phyloP scores from a whole-genome alignment of 2,329 filamentous ascomycete genomes.

The Chrysosporium queenslandicum region DNA sequence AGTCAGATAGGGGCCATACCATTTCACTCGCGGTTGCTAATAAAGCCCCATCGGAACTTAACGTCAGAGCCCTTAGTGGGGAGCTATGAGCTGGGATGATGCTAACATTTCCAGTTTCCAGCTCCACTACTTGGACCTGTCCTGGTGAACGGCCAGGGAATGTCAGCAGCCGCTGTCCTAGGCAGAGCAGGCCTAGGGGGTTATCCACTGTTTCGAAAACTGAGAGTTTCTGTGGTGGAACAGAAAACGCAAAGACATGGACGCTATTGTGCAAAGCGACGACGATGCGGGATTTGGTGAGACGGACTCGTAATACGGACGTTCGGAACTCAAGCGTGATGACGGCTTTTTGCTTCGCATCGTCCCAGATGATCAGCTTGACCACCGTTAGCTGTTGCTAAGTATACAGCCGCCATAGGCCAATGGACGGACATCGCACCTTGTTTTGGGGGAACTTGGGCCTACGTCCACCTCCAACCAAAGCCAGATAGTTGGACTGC shows the following conservation, averaged over 20 bases:
- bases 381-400: neutral
- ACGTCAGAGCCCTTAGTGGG: conserved; percentile 62
- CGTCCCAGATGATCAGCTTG: conserved; percentile 78
- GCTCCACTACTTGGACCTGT: conserved; percentile 78
- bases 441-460: conserved; percentile 85
- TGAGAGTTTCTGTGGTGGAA: conserved; percentile 58
- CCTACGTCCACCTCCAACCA: conserved; percentile 77
- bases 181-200: conserved; percentile 64
- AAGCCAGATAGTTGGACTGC: conserved; percentile 72
- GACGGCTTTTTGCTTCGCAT: conserved; percentile 62
- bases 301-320: conserved; percentile 66
- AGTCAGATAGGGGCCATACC: conserved; percentile 30
- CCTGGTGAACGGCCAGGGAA: conserved; percentile 82
- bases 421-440: conserved; percentile 35
- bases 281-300: conserved; percentile 66
- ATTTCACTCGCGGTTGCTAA: conserved; percentile 85
- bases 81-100: conserved; percentile 87
- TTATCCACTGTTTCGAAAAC: conserved; percentile 84
- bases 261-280: conserved; percentile 74
- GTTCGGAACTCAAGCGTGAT: conserved; percentile 71
- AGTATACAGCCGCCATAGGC: neutral
- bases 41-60: conserved; percentile 70
- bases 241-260: conserved; percentile 68
- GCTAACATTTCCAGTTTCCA: conserved; percentile 69
- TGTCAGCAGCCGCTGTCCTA: conserved; percentile 62